Evolutionary conservation across 805 yeast species (phyloP), one percentile per base, ranked within the genome.

Genomic region (Lipomyces kockii): DNA sequence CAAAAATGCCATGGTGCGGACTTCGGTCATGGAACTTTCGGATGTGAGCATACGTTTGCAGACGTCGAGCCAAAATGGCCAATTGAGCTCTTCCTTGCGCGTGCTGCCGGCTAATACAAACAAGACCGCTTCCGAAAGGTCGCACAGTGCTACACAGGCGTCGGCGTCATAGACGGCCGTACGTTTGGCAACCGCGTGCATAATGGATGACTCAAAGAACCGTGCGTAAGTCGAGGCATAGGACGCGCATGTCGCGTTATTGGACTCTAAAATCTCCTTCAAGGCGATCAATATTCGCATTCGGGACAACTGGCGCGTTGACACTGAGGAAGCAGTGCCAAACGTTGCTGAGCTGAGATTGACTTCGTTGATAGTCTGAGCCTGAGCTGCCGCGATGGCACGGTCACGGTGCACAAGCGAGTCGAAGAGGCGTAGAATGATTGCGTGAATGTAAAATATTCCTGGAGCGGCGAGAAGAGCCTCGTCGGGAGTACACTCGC

Each of bases 1-100:
- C 63, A 91, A 76, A 64, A 87, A 83, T 3, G 92, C 85, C 51
- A 91, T 76, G 14, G 87, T 86, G 67, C 90, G 85, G 25, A 89
- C 79, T 68, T 89, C 86, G 27, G 84, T 83, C 70, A 86, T 87
- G 71, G 86, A 81, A 75, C 85, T 90, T 57, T 85, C 86, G 7
- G 91, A 85, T 7, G 80, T 74, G n/a, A 91, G 76, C 87, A 91
- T 84, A 65, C 85, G 80, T 66, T 84, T 78, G 14, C 81, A 77
- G 17, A 89, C 87, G 63, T 82, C 80, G 6, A 89, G 76, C 97
- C 97, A 91, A 74, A 92, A 91, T 61, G 81, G 79, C 95, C 97
- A 91, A 78, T 89, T 85, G 29, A 90, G 77, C 8, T 74, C 76
- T 2, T 70, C 69, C 12, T 76, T 70, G 29, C 71, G 69, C 11